These are phyloP conservation scores for Sporisorium scitamineum DNA, from an alignment of 1,284 basidiomycete species.

Conservation along the genomic window DNA sequence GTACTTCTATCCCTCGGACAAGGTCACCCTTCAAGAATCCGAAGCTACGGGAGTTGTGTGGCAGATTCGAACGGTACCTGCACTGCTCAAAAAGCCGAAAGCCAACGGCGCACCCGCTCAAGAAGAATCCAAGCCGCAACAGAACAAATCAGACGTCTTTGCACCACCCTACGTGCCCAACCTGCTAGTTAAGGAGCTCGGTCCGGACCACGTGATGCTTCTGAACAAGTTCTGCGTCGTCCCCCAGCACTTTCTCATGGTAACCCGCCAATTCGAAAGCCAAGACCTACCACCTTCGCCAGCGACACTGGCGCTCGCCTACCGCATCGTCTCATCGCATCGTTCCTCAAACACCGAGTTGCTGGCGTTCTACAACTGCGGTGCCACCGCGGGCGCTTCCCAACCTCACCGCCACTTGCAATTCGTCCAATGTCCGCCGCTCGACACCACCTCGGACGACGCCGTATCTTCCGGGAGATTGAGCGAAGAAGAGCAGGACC, in stretches of 20 bases:
- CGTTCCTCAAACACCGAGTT: constrained; percentile 36
- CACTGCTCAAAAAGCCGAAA: constrained; percentile 61
- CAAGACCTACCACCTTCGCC: constrained; percentile 65
- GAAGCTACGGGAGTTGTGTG: constrained; percentile 29
- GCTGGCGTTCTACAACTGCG: constrained; percentile 67
- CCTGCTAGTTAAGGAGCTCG: constrained; percentile 56
- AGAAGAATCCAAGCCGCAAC: constrained; percentile 26
- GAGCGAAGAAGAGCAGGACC: constrained; percentile 33
- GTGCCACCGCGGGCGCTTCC: constrained; percentile 55
- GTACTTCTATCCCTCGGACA: constrained; percentile 62
- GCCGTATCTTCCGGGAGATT: constrained; percentile 5
- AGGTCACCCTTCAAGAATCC: constrained; percentile 34
- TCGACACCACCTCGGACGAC: constrained; percentile 16
- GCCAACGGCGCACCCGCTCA: constrained; percentile 3
- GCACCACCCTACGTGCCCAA: constrained; percentile 68
- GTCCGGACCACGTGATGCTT: constrained; percentile 53
- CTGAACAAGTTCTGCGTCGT: constrained; percentile 68
- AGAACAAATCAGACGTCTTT: constrained; percentile 64
- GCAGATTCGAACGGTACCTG: constrained; percentile 63
- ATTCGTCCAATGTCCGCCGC: constrained; percentile 56
- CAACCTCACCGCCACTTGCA: constrained; percentile 67
- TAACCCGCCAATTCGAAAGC: constrained; percentile 59
- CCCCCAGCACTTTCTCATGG: constrained; percentile 64
- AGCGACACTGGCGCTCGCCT: constrained; percentile 53
- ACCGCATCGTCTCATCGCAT: constrained; percentile 51